Base-by-base conservation (phyloP, 2,329 filamentous ascomycete genomes). In the Venturia carpophila region DNA sequence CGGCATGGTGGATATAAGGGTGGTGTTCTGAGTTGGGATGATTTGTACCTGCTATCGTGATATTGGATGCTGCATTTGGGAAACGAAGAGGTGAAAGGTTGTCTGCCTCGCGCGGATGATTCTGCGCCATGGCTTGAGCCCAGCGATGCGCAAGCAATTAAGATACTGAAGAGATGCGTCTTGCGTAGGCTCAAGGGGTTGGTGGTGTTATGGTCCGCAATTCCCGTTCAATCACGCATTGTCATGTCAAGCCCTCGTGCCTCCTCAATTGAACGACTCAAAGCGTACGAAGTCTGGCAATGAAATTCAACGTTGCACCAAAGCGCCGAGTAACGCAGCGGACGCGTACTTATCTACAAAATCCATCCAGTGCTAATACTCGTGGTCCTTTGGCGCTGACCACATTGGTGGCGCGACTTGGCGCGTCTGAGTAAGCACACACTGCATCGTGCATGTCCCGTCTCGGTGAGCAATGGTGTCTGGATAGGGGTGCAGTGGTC, bases 1-100 rank as follows among this genome's bases (percentile, higher is more conserved):
- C 74, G 1, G 72, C 67, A 60, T 73, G 69, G 66, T 73, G 71
- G 56, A 47, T 55, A n/a, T 34, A 41, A 15, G 34, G 3, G 24
- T 64, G 63, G 37, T 64, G 63, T 56, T 56, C 52, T 49, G 47
- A 49, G 47, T 9, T 49, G 5, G 52, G 52, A n/a, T 56, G 52
- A 34, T 37, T 19, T 30, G 52, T 56, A 9, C 27, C 52, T 56
- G 52, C 27, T 56, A 56, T 56, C 27, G 15, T 56, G 52, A 56
- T 56, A 5, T 27, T 56, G 19, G 52, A 56, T 19, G 27, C 52
- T 19, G 52, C 52, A 7, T 19, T 37, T 13, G 52, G 37, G 37
- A 1, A 37, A 1, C 37, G 52, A 6, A 34, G 30, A 19, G 52
- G 52, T 7, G 52, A n/a, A 1, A 37, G 27, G 1, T 56, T 56